phyloP scores from a whole-genome alignment of 495 filamentous ascomycete species.

The Aspergillus affinis region DNA sequence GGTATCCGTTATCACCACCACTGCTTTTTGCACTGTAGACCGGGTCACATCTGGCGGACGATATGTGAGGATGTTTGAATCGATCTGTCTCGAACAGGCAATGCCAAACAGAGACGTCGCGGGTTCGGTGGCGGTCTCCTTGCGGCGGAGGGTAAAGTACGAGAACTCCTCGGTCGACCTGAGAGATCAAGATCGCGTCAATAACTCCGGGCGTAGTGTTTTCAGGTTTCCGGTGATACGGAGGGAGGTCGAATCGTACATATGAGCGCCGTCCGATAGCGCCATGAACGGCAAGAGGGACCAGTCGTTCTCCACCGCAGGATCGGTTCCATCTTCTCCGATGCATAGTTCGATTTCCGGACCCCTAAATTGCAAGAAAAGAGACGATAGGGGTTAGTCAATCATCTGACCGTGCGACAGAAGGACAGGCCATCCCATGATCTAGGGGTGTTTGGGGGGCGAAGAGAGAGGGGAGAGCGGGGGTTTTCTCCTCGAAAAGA shows the following conservation, averaged over 20 bases:
- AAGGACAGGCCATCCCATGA: neutral
- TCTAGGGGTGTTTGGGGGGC: neutral
- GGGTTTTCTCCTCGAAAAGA: neutral
- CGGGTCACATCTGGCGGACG: constrained; percentile 87
- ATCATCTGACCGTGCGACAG: constrained; percentile 3
- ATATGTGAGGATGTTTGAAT: constrained; percentile 71
- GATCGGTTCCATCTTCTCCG: constrained; percentile 75
- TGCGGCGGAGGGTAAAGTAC: constrained; percentile 89
- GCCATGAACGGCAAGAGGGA: constrained; percentile 93
- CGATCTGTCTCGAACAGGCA: constrained; percentile 88
- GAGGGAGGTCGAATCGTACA: constrained; percentile 54
- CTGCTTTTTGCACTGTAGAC: constrained; percentile 95
- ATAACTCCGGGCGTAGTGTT: neutral
- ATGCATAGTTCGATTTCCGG: constrained; percentile 94
- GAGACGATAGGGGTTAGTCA: constrained; percentile 5
- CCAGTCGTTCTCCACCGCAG: constrained; percentile 88
- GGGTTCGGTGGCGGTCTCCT: constrained; percentile 54
- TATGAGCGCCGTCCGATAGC: constrained; percentile 92
- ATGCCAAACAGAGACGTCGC: constrained; percentile 93
- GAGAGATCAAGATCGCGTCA: constrained; percentile 6
- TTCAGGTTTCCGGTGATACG: neutral
- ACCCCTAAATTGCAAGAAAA: constrained; percentile 54
- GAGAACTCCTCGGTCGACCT: constrained; percentile 93
- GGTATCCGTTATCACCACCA: constrained; percentile 93
- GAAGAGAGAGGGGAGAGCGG: too few relatives aligned